These are phyloP conservation scores for Plasmopara halstedii DNA, from an alignment of 352 stramenopile species.

Conservation along the genomic window DNA sequence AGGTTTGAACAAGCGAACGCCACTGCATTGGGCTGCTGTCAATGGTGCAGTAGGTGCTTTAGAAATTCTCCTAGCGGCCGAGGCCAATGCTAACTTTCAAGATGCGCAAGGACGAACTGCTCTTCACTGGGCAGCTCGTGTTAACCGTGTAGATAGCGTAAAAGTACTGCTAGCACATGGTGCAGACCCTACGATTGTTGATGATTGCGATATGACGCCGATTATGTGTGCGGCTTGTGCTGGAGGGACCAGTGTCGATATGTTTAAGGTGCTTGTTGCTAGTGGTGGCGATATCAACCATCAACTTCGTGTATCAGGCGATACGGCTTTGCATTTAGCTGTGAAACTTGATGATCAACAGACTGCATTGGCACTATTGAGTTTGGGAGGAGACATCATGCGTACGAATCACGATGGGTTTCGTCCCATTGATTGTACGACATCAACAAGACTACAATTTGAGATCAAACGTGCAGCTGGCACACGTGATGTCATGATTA, in stretches of 20 bases:
- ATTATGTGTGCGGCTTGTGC: slow-evolving; percentile 71
- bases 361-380: slow-evolving; percentile 62
- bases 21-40: slow-evolving; percentile 69
- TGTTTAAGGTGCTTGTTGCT: slow-evolving; percentile 64
- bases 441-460: slow-evolving; percentile 63
- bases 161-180: slow-evolving; percentile 38
- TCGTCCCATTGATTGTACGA: slow-evolving; percentile 67
- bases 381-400: slow-evolving; percentile 72
- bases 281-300: slow-evolving; percentile 70
- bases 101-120: slow-evolving; percentile 58
- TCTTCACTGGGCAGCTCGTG: slow-evolving; percentile 70
- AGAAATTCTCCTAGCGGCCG: slow-evolving; percentile 47
- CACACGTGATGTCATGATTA: slow-evolving; percentile 79
- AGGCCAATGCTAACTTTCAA: slow-evolving; percentile 57
- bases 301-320: slow-evolving; percentile 50
- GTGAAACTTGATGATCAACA: slow-evolving; percentile 75
- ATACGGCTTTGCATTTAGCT: slow-evolving; percentile 69
- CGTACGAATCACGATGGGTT: slow-evolving; percentile 55
- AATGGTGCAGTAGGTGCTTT: slow-evolving; percentile 56
- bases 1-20: slow-evolving; percentile 73
- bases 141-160: slow-evolving; percentile 67
- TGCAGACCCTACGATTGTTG: slow-evolving; percentile 62
- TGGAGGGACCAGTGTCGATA: slow-evolving; percentile 49
- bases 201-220: slow-evolving; percentile 68
- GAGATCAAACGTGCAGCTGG: slow-evolving; percentile 70